Conservation (phyloP, 2,329 filamentous ascomycete species). For the Macrophomina pseudophaseolina region DNA sequence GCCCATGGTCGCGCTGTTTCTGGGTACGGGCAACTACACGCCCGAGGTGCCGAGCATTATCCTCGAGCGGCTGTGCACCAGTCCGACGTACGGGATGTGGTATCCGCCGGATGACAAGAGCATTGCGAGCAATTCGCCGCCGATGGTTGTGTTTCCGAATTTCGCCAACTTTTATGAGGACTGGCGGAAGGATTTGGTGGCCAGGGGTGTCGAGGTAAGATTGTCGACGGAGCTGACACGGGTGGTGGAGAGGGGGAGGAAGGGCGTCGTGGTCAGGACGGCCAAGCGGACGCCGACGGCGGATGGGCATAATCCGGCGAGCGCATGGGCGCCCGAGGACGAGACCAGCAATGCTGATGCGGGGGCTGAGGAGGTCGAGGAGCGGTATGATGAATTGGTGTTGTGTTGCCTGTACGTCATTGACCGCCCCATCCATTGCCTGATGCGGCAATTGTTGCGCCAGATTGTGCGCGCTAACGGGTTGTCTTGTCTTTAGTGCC, state of each 20-base stretch:
- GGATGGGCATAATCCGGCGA: conserved; percentile 53
- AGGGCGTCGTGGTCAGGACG: conserved; percentile 57
- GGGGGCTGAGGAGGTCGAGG: conserved; percentile 50
- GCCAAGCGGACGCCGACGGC: conserved; percentile 50
- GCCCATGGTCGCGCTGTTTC: conserved; percentile 73
- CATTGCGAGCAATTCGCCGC: conserved; percentile 57
- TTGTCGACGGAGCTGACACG: conserved; percentile 61
- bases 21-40: conserved; percentile 77
- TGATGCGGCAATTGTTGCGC: neutral
- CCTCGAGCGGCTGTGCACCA: conserved; percentile 58
- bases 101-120: conserved; percentile 56
- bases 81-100: conserved; percentile 65
- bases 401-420: conserved; percentile 60
- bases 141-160: conserved; percentile 67
- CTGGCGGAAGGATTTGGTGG: conserved; percentile 61
- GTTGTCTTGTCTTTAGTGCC: conserved; percentile 39
- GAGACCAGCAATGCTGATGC: conserved; percentile 46
- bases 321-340: conserved; percentile 48
- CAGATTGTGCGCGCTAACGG: neutral
- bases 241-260: conserved; percentile 58
- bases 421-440: neutral
- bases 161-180: conserved; percentile 65
- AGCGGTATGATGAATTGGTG: conserved; percentile 68
- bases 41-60: conserved; percentile 73
- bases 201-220: conserved; percentile 61